A percentile compares a stretch with the other conserved stretches of the same genome.
These are phyloP conservation scores for Pleurozium schreberi DNA, from an alignment of 225 moss, liverwort and hornwort genomes.

Conservation along the genomic window DNA sequence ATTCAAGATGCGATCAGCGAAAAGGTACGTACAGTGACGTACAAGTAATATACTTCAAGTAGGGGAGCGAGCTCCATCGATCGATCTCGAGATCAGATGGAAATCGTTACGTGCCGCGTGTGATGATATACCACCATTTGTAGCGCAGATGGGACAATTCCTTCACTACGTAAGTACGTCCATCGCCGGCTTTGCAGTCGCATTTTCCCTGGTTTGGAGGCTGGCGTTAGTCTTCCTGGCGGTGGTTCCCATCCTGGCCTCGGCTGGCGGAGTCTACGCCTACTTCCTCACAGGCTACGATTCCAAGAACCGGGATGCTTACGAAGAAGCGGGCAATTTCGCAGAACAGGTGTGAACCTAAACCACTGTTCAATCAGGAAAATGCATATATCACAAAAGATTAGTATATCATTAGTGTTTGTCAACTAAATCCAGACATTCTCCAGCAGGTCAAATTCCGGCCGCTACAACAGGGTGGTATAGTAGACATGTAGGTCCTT, in stretches of 20 bases:
- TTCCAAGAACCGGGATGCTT: constrained; percentile 11
- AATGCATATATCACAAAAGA: too few species aligned
- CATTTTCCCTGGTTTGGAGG: constrained; percentile 45
- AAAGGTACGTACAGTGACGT: constrained; percentile 13
- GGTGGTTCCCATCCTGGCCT: constrained; percentile 41
- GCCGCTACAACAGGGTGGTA: not conserved
- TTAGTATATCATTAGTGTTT: not conserved
- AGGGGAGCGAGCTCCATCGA: not conserved
- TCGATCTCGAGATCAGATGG: not conserved
- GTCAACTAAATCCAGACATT: not conserved
- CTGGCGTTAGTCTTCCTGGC: constrained; percentile 57
- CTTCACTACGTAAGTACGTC: constrained; percentile 45
- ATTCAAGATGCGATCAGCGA: constrained; percentile 84
- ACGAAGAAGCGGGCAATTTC: constrained; percentile 22
- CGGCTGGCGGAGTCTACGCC: constrained; percentile 35
- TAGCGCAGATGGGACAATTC: constrained; percentile 69
- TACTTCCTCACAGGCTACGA: not conserved
- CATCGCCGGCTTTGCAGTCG: constrained; percentile 45
- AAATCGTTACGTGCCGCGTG: not conserved
- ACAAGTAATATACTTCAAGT: not conserved
- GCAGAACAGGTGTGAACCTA: constrained; percentile 21
- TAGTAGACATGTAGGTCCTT: not conserved
- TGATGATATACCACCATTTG: not conserved
- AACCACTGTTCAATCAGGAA: not conserved
- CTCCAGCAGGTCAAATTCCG: not conserved